Evolutionary conservation across 768 basidiomycete species (phyloP).

Genomic region (Phaeotremella skinneri): DNA sequence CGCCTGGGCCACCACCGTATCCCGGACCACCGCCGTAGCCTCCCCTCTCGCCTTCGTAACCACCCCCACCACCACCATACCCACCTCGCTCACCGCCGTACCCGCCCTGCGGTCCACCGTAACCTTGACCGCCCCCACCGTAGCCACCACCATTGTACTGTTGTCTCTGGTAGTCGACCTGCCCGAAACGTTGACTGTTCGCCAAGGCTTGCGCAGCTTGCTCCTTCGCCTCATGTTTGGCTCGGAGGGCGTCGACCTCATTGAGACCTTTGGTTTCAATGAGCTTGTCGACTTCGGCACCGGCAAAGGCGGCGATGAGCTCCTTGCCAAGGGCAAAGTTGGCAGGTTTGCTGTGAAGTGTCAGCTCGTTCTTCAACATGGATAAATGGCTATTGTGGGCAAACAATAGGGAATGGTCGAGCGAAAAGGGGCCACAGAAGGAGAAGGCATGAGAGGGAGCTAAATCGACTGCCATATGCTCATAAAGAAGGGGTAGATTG

Average conservation of each 20-base stretch:
- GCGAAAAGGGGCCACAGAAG: not conserved
- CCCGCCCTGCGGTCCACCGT: slow-evolving; percentile 2
- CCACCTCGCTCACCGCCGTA: not conserved
- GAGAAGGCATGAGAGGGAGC: not conserved
- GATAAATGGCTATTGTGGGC: too few species aligned
- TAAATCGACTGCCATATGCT: too few species aligned
- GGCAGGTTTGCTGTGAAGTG: slow-evolving; percentile 41
- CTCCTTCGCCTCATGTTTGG: slow-evolving; percentile 20
- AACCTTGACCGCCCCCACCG: not conserved
- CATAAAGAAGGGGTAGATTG: too few species aligned
- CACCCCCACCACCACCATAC: not conserved
- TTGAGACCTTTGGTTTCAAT: slow-evolving; percentile 46
- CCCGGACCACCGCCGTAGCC: slow-evolving; percentile 3
- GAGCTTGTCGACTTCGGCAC: slow-evolving; percentile 50
- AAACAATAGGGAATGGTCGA: too few species aligned
- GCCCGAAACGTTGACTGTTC: slow-evolving; percentile 6
- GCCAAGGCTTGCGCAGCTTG: slow-evolving; percentile 16
- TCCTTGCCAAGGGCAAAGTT: slow-evolving; percentile 39
- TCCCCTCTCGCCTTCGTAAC: not conserved
- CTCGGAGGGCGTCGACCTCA: slow-evolving; percentile 20
- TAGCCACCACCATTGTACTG: slow-evolving; percentile 6
- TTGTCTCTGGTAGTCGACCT: slow-evolving; percentile 4
- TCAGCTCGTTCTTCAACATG: too few species aligned
- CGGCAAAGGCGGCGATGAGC: slow-evolving; percentile 48
- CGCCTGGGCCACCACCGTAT: slow-evolving; percentile 4